Evolutionary conservation across 2,329 filamentous ascomycete genomes (phyloP).

Genomic region (Sclerotinia nivalis): DNA sequence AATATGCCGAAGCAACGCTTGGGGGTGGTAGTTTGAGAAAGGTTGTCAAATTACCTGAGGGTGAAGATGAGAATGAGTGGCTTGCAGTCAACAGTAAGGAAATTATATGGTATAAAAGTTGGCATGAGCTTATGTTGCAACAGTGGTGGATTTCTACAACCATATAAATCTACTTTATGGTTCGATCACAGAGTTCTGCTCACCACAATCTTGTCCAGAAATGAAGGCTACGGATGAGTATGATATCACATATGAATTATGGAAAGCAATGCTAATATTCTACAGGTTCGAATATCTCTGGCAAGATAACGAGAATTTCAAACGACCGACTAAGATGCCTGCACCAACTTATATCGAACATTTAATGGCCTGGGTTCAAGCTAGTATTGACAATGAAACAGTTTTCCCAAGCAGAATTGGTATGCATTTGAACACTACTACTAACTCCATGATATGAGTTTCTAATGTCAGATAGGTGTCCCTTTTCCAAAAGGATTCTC

Average conservation of each 20-base stretch:
- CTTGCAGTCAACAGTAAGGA: constrained; percentile 87
- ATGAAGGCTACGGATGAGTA: constrained; percentile 99
- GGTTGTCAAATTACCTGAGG: constrained; percentile 94
- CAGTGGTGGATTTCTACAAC: constrained; percentile 99
- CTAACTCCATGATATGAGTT: constrained; percentile 31
- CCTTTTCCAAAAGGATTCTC: constrained; percentile 94
- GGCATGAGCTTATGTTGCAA: constrained; percentile 36
- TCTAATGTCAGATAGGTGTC: constrained; percentile 59
- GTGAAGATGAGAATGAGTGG: constrained; percentile 98
- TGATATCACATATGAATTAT: constrained; percentile 36
- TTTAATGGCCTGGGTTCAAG: constrained; percentile 94
- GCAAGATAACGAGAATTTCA: constrained; percentile 94
- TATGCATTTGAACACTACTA: constrained; percentile 53
- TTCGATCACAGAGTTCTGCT: constrained; percentile 98
- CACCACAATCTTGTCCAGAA: constrained; percentile 92
- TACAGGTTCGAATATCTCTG: constrained; percentile 94
- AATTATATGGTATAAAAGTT: neutral
- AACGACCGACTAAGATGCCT: constrained; percentile 95
- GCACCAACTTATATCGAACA: constrained; percentile 98
- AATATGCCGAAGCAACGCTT: constrained; percentile 96
- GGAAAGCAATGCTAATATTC: constrained; percentile 22
- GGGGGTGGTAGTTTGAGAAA: constrained; percentile 94
- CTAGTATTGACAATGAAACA: constrained; percentile 91
- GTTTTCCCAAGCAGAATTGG: constrained; percentile 94
- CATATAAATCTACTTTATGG: constrained; percentile 99